Evolutionary conservation across 306 rosid species (phyloP), one percentile per base, ranked within the genome.

Genomic region (Alnus glutinosa): DNA sequence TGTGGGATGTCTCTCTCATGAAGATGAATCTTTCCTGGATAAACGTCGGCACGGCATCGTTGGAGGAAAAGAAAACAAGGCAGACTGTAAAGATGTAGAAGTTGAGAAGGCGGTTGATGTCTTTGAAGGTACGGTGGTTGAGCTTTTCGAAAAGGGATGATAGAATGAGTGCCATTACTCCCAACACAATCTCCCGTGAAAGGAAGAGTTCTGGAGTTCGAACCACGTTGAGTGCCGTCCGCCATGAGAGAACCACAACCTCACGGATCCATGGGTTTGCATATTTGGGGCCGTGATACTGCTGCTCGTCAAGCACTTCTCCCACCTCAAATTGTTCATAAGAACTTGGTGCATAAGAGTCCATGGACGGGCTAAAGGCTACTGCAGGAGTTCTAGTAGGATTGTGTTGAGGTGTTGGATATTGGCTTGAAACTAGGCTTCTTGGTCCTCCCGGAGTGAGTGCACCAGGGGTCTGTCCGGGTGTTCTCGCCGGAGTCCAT

Each of bases 201-300:
- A 91, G 90, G 79, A 94, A 92, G 42, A 94, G 91, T 64, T 94
- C 97, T 10, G 97, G 97, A 19, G 98, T 91, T 47, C 97, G 93
- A 63, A 89, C 49, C 70, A 94, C 97, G n/a, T 91, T 94, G 23
- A 92, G 88, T 2, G 69, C 39, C 1, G 97, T 92, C 47, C 93
- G 78, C 97, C 95, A 89, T 12, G 97, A 92, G 49, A 94, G 97
- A 70, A 92, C 91, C 0, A 48, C 83, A 11, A 94, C 95, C 86
- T 94, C 97, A 7, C 92, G 90, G 9, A 87, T 75, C 97, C 97
- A 94, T 7, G 97, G 95, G 62, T 94, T 94, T 52, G 97, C 93
- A 16, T 77, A 94, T 77, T 94, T 94, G 18, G 89, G 66, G 19
- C 93, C 92, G 8, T 42, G 7, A 1, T 37, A 80, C 11, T 42